Percentiles rank a stretch among this genome's conserved stretches.
phyloP scores from a whole-genome alignment of 192 early-diverging fungal species.

The Backusella westeae region DNA sequence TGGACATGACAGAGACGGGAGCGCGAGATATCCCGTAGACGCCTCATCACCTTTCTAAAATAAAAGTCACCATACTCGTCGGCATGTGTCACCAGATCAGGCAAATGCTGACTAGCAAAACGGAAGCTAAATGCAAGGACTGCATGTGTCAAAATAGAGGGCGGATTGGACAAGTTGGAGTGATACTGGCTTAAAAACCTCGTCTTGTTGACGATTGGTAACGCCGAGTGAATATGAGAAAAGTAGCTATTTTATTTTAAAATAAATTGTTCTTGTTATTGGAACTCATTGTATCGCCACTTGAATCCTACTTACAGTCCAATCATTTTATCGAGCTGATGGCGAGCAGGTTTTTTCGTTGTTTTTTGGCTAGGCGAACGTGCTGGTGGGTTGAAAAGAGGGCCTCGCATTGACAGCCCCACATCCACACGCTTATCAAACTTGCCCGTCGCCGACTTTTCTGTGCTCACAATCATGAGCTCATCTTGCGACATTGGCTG shows the following conservation, averaged over 20 bases:
- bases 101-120: slow-evolving; percentile 1
- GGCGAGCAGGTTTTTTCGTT: neutral
- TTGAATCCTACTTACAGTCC: neutral
- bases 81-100: neutral
- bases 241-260: slow-evolving; percentile 24
- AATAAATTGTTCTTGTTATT: neutral
- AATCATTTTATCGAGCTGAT: slow-evolving; percentile 9
- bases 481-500: slow-evolving; percentile 27
- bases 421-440: slow-evolving; percentile 16
- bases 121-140: slow-evolving; percentile 24
- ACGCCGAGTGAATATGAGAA: slow-evolving; percentile 16
- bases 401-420: slow-evolving; percentile 24
- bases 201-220: slow-evolving; percentile 32
- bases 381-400: neutral
- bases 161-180: neutral
- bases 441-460: slow-evolving; percentile 9
- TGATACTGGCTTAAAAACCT: slow-evolving; percentile 19
- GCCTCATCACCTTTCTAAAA: slow-evolving; percentile 26
- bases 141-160: slow-evolving; percentile 12
- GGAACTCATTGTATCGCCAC: neutral
- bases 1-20: slow-evolving; percentile 25
- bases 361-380: neutral
- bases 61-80: neutral
- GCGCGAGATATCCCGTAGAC: slow-evolving; percentile 10
- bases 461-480: slow-evolving; percentile 27